Base-by-base conservation (phyloP, 805 yeast species). In the Lachancea sp. region DNA sequence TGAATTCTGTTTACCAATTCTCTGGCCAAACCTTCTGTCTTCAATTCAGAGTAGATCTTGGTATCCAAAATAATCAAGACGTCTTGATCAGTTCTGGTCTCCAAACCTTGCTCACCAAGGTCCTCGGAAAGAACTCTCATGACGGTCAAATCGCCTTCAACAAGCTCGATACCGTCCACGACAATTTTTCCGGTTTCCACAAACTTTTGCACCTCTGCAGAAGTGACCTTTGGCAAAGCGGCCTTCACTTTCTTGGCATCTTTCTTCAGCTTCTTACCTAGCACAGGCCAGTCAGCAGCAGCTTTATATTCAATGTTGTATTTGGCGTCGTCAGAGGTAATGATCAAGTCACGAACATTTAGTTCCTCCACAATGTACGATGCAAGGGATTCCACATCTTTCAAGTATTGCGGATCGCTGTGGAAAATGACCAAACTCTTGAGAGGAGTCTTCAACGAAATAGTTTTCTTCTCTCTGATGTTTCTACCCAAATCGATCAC, bases 251-350 rank as follows among this genome's bases (percentile, higher is more conserved):
- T 82, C 71, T 85, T 88, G 50, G 86, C 95, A 58, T 90, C 98
- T 64, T 82, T 81, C 80, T 89, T 91, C 68, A 93, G 78, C 70
- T 93, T 93, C 77, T 91, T 93, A 71, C 99, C 99, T 56, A 93
- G 77, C 17, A 89, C 87, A 47, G 98, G 96, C 99, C 99, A 93
- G 72, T 93, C 99, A 40, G 99, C 99, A 66, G 86, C 95, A 36
- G 91, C 97, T 52, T 77, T 79, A 74, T 90, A 91, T 64, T 83
- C 85, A 50, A 93, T 98, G 58, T 90, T 93, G 63, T 90, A 91
- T 62, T 83, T 81, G 56, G 75, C 81, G 72, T 93, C 99, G 62
- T 93, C 96, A 19, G 85, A 75, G 17, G 97, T 89, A 58, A 93
- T 82, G 57, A 87, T 72, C 44, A 93, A 65, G 56, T 86, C 93